Base-by-base conservation (phyloP, 805 yeast species). In the Metschnikowia amazonensis region DNA sequence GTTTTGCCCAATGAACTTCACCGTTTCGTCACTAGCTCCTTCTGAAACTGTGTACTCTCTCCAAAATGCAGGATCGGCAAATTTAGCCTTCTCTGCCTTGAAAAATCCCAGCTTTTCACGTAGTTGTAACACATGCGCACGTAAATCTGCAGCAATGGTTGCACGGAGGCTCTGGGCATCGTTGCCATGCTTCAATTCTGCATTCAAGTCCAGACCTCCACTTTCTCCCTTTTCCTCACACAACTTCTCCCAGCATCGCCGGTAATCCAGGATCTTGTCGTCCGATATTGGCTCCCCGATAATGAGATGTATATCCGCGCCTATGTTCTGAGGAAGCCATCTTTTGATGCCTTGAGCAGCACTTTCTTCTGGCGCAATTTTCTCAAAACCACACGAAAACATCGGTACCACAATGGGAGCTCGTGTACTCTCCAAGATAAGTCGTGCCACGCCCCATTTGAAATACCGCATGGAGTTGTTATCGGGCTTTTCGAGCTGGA, bases 391-490 rank as follows among this genome's bases (percentile, higher is more conserved):
- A 41, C 81, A 77, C 4, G 87, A 70, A 59, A 83, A 92, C 14
- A 92, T 84, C 1, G 98, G 98, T 13, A 94, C 80, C 13, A 92
- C 79, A 1, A 90, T 80, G 0, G 99, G 98, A 0, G 92, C 81
- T 48, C 78, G 76, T 0, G 92, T 82, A 8, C 95, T 73, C 63
- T 92, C 99, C 45, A 94, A 66, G 4, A 94, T 74, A 54, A 90
- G 61, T 53, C 99, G 74, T 2, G 96, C 79, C 1, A 89, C 82
- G 0, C 99, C 99, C 98, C 98, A 92, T 60, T 87, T 84, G 73
- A 94, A 92, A 65, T 87, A 92, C 51, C 97, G 73, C 94, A 94
- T 87, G 3, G 97, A 89, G 53, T 88, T 86, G 41, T 77, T 73
- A 60, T 80, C 81, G 0, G 97, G 97, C 29, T 84, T 82, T 49